Evolutionary conservation across 495 filamentous ascomycete species (phyloP), one percentile per base, ranked within the genome.

Genomic region (Tuber aestivum): DNA sequence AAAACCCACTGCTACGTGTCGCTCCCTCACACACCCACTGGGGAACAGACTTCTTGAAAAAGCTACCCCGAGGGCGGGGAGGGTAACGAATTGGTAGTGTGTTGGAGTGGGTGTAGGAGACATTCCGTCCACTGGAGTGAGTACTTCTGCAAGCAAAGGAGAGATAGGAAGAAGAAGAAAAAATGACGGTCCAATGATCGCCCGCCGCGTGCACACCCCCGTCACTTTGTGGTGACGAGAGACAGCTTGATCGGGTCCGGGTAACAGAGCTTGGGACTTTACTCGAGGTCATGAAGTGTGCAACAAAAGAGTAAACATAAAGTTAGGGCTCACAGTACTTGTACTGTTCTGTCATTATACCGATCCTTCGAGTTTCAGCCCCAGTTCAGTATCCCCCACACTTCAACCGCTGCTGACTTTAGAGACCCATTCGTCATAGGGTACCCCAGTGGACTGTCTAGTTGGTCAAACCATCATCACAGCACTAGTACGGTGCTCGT

Each of bases 111-210:
- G 56, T 65, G 56, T 65, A 65, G 56, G 56, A 27, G 56, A 32
- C 56, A 65, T 65, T 65, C 56, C 56, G 32, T 65, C n/a, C n/a
- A 65, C 56, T 65, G 56, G 56, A 65, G 56, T 32, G 56, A 65
- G 56, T 32, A 65, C 32, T 65, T 65, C 56, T 65, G 56, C 56
- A 16, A 65, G 50, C 27, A 61, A 61, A 27, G 27, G 56, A 32
- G 56, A 65, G 32, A 32, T n/a, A n/a, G 56, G 14, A 16, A 65
- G 23, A 56, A 16, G 23, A 56, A 18, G 18, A 65, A 65, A 65
- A 65, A 32, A 65, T 65, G 56, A 65, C 14, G 56, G 35, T 65
- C 56, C 56, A 65, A 65, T 65, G 12, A 16, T 35, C 56, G 27
- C 56, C 20, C 56, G 56, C 56, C 56, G 56, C 56, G 56, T 65